Evolutionary conservation across 495 filamentous ascomycete species (phyloP), one percentile per base, ranked within the genome.

Genomic region (Penicillium goetzii): DNA sequence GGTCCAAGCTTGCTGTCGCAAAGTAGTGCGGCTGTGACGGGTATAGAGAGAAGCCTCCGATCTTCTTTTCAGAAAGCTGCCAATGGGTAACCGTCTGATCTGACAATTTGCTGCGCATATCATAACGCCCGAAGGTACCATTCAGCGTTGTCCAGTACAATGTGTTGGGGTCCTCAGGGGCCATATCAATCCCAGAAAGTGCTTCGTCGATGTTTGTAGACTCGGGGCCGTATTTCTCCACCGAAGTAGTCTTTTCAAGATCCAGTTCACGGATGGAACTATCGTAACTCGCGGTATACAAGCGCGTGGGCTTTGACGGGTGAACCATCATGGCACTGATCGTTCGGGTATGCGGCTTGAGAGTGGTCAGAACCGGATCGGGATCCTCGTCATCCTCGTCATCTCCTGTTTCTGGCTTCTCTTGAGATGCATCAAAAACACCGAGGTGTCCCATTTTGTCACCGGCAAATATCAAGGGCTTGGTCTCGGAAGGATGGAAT

Each of bases 391-490:
- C 80, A 8, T 89, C 85, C 21, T 88, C 86, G 15, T 87, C 87
- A 25, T 84, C 81, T 26, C 85, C 84, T 38, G 89, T 83, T 36
- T 74, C 72, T 32, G 84, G 77, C 2, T 78, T 79, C 25, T 86
- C 84, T 65, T 96, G 92, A 0, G 92, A 95, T 1, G 88, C 92
- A 69, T 98, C 93, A 53, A 97, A 91, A n/a, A 99, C 85, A 8
- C 96, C 96, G 33, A 99, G 83, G 58, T 93, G 92, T 25, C 95
- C 95, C 73, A 96, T 84, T 73, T 99, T 98, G 72, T 99, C 95
- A 52, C 93, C 92, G 2, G 94, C 96, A 67, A 98, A 96, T n/a
- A 99, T 84, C 6, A 98, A 81, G 0, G 92, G 86, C 66, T 98
- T 98, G 11, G 91, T 85, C 56, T 84, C 78, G 0, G 88, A 91